Percentiles rank a stretch among this genome's conserved stretches.
phyloP scores from a whole-genome alignment of 1,139 yeast genomes.

The Protomyces lactucae-debilis region DNA sequence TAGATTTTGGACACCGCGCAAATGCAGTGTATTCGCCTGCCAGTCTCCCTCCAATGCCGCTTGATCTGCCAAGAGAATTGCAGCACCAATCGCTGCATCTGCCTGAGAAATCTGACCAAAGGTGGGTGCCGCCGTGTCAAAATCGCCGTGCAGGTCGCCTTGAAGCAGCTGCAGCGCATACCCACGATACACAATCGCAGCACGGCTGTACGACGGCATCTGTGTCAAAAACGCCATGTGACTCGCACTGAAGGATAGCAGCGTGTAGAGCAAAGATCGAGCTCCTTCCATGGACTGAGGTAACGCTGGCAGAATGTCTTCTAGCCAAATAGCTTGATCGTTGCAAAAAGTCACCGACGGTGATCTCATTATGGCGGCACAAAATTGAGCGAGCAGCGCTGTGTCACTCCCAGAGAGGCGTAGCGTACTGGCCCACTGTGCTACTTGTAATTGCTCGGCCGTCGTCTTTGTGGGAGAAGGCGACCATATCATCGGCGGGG shows the following conservation, averaged over 20 bases:
- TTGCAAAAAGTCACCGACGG: constrained; percentile 9
- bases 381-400: constrained; percentile 1
- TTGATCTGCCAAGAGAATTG: constrained; percentile 15
- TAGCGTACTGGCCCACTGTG: not conserved
- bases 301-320: not conserved
- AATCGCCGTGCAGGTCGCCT: constrained; percentile 1
- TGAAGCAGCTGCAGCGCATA: constrained; percentile 12
- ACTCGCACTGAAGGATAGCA: constrained; percentile 13
- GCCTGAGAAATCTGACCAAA: not conserved
- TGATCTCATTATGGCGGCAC: not conserved
- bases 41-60: constrained; percentile 25
- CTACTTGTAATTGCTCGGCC: not conserved
- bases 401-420: not conserved
- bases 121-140: not conserved
- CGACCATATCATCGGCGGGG: not conserved
- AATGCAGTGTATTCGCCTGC: constrained; percentile 16
- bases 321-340: constrained; percentile 5
- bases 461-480: not conserved
- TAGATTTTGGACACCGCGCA: constrained; percentile 12
- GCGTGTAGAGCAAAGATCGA: not conserved
- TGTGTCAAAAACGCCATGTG: constrained; percentile 12
- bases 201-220: not conserved
- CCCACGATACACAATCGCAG: constrained; percentile 12
- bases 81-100: constrained; percentile 17
- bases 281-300: not conserved